Percentiles rank a stretch among this genome's conserved stretches.
phyloP scores from a whole-genome alignment of 768 basidiomycete species.

The Pulveroboletus ravenelii region DNA sequence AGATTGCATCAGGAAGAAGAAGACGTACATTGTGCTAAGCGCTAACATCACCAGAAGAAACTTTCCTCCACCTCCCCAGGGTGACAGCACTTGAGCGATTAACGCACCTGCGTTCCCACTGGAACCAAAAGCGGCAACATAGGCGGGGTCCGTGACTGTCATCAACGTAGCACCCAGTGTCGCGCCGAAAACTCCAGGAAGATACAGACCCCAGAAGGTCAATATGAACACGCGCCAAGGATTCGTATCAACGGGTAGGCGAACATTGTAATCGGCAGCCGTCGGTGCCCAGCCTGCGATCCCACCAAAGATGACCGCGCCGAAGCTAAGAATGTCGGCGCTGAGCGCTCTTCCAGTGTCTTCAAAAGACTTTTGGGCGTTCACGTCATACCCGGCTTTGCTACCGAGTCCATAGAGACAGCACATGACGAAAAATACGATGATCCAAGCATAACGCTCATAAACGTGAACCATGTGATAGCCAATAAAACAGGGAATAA shows the following conservation, averaged over 20 bases:
- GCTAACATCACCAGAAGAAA: conserved; percentile 40
- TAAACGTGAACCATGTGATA: conserved; percentile 45
- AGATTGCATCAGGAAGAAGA: not conserved
- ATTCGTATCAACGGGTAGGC: conserved; percentile 41
- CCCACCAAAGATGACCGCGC: conserved; percentile 47
- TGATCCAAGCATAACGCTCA: conserved; percentile 55
- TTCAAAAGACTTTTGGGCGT: conserved; percentile 39
- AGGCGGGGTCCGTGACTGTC: conserved; percentile 38
- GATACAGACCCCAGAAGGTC: conserved; percentile 48
- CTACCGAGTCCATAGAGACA: conserved; percentile 49
- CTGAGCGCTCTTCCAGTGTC: conserved; percentile 41
- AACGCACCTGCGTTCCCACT: conserved; percentile 41
- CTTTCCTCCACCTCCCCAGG: conserved; percentile 40
- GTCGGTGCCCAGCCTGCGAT: conserved; percentile 48
- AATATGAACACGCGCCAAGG: conserved; percentile 42
- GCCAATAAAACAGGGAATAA: conserved; percentile 46
- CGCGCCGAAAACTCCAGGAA: conserved; percentile 40
- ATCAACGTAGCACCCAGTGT: conserved; percentile 38
- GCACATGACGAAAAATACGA: conserved; percentile 42
- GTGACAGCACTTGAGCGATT: conserved; percentile 41
- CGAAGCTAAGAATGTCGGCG: conserved; percentile 48
- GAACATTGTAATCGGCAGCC: conserved; percentile 53
- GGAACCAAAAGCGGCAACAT: conserved; percentile 36
- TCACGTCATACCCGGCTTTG: conserved; percentile 42
- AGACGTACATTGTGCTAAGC: conserved; percentile 37